Conservation (phyloP, 768 basidiomycete genomes). For the Suillus hirtellus region DNA sequence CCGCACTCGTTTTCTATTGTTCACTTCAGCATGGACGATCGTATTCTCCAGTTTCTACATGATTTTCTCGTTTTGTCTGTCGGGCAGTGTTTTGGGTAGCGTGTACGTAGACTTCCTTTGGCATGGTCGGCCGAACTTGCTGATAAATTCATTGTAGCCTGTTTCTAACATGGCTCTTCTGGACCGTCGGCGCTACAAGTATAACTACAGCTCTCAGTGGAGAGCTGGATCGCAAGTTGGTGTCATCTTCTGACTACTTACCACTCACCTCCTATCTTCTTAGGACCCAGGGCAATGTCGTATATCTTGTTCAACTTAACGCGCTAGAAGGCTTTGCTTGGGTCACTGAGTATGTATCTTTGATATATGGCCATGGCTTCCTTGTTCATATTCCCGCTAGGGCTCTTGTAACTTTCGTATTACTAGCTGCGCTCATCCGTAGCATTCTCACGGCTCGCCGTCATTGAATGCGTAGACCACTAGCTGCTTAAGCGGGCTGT, state of each 20-base stretch:
- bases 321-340: constrained; percentile 76
- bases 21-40: constrained; percentile 73
- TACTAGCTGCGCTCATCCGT: constrained; percentile 61
- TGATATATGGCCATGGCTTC: neutral
- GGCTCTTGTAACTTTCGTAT: constrained; percentile 61
- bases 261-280: neutral
- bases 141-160: constrained; percentile 41
- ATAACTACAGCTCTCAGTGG: constrained; percentile 71
- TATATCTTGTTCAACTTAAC: constrained; percentile 76
- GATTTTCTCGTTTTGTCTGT: constrained; percentile 49
- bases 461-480: constrained; percentile 61
- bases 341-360: constrained; percentile 59
- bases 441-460: constrained; percentile 58
- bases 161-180: constrained; percentile 74
- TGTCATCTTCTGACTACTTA: constrained; percentile 11
- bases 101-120: constrained; percentile 48
- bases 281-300: constrained; percentile 44
- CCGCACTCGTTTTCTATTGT: constrained; percentile 66
- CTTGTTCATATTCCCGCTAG: constrained; percentile 35
- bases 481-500: constrained; percentile 35
- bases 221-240: constrained; percentile 66
- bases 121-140: constrained; percentile 1
- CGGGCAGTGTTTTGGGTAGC: constrained; percentile 54
- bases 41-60: constrained; percentile 51
- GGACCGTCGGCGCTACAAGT: constrained; percentile 72